Evolutionary conservation across 306 rosid species (phyloP), one percentile per base, ranked within the genome.

Genomic region (Glycine soja): DNA sequence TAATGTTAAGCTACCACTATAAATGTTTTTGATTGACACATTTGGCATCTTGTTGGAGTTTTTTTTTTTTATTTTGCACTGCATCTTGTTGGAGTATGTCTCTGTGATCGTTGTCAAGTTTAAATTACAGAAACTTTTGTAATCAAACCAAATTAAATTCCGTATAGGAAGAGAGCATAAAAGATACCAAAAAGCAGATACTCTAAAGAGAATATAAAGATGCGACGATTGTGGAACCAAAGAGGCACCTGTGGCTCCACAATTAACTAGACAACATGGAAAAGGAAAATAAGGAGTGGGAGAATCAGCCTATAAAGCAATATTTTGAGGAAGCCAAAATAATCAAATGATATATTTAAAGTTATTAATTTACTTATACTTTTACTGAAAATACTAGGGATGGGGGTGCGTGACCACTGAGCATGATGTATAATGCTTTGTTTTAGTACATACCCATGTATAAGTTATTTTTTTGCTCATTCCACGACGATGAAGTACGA

Each of bases 91-190:
- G 19, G 7, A 32, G 71, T 79, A 18, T 72, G 43, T 70, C 18
- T 80, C 47, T 73, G 24, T 19, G 59, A 24, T 72, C 10, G 24
- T 43, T 72, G 4, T 72, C 63, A 66, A 24, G 36, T 36, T 30
- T 58, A 15, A 32, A 45, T 59, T 57, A 14, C 30, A 66, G 10
- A 63, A 24, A 3, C 74, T 64, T 72, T 13, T 10, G 10, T 52
- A 1, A 24, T 63, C 24, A 13, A 42, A 51, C 40, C 32, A 38
- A 62, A 14, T 30, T 40, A 72, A 58, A 5, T 13, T 46, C 3
- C 14, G 7, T 1, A 30, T 11, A 3, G 7, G 38, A 47, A 40
- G 36, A 80, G 12, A 42, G 43, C 50, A 19, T 40, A 42, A 18
- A 45, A 64, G 78, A 58, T 54, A 56, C 48, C 30, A 3, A 16